Evolutionary conservation across 2,329 filamentous ascomycete genomes (phyloP).

Genomic region (Rhynchosporium agropyri): DNA sequence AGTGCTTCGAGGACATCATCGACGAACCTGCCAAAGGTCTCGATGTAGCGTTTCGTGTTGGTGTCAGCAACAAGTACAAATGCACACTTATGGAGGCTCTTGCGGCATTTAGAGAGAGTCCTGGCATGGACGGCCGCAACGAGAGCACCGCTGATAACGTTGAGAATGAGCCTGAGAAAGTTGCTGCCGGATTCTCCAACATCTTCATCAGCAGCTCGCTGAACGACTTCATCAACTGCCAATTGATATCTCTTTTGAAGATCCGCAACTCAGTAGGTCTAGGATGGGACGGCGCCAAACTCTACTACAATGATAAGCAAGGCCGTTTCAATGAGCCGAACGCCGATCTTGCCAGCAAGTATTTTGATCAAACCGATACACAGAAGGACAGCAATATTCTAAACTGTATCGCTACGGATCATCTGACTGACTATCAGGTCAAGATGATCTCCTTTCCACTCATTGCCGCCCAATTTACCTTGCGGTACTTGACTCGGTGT

Average conservation of each 20-base stretch:
- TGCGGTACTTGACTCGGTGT: conserved; percentile 78
- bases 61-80: conserved; percentile 73
- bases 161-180: not conserved
- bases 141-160: not conserved
- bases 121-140: conserved; percentile 36
- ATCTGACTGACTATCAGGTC: conserved; percentile 37
- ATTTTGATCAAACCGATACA: conserved; percentile 19
- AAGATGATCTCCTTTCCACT: conserved; percentile 54
- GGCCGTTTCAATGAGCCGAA: conserved; percentile 30
- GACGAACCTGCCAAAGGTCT: conserved; percentile 44
- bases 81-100: conserved; percentile 55
- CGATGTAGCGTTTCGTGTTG: conserved; percentile 65
- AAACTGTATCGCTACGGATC: conserved; percentile 39
- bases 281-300: conserved; percentile 68
- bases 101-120: conserved; percentile 42
- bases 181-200: conserved; percentile 49
- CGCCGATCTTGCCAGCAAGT: conserved; percentile 25
- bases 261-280: conserved; percentile 56
- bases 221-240: conserved; percentile 66
- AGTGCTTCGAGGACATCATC: conserved; percentile 57
- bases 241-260: conserved; percentile 64
- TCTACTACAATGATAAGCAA: conserved; percentile 36
- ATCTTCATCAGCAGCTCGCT: conserved; percentile 75
- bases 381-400: conserved; percentile 27
- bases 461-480: conserved; percentile 70